A percentile compares a stretch with the other conserved stretches of the same genome.
phyloP scores from a whole-genome alignment of 306 rosid species.

The Pachyrhizus erosus region DNA sequence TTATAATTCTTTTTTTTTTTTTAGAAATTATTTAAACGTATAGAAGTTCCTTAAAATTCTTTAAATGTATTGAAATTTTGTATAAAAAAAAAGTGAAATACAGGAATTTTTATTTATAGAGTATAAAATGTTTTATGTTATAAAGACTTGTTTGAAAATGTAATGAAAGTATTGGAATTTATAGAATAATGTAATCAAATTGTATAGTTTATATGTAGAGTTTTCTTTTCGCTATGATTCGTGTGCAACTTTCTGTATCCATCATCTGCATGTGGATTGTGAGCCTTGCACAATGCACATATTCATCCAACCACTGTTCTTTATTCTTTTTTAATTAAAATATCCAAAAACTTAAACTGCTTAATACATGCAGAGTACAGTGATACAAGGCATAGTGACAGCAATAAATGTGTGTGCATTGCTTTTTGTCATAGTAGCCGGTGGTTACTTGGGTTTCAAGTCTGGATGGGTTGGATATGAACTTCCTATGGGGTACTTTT shows the following conservation, averaged over 20 bases:
- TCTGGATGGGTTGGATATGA: constrained; percentile 94
- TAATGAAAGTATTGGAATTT: neutral
- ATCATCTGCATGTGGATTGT: neutral
- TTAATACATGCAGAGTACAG: constrained; percentile 73
- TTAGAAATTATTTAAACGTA: too few species aligned
- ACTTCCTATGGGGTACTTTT: constrained; percentile 78
- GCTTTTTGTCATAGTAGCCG: constrained; percentile 79
- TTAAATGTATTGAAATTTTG: neutral
- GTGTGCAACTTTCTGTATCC: neutral
- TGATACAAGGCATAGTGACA: constrained; percentile 77
- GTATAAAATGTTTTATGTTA: neutral
- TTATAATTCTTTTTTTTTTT: too few species aligned
- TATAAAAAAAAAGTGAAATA: neutral
- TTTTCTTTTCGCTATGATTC: neutral
- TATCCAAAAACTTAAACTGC: constrained; percentile 6
- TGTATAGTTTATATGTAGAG: too few species aligned
- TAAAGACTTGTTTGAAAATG: neutral
- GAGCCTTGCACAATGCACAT: neutral
- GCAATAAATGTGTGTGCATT: constrained; percentile 79
- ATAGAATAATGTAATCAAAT: neutral
- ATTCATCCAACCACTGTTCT: neutral
- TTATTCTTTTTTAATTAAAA: neutral
- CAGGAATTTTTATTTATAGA: neutral
- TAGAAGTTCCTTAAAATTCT: neutral
- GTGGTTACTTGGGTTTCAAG: constrained; percentile 84